Base-by-base conservation (phyloP, 1,139 yeast genomes). In the Magnusiomyces sp. region DNA sequence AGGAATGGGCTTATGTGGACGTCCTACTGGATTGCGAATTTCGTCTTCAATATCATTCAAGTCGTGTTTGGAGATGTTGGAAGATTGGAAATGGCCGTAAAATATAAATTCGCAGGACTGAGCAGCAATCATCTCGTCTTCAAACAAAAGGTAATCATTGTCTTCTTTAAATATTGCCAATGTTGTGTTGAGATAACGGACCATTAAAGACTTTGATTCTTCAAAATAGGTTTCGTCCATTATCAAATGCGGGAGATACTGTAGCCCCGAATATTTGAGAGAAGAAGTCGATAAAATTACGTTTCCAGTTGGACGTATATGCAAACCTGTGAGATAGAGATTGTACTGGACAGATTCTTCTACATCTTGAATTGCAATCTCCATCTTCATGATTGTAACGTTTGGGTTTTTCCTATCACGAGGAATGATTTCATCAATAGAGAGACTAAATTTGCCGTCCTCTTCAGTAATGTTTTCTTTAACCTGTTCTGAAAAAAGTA, bases 231-330 rank as follows among this genome's bases (percentile, higher is more conserved):
- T 60, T 19, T 73, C 73, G 37, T 70, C 66, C 53, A 59, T 52
- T 29, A 63, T 43, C 20, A 62, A 51, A 57, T 81, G 86, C 1
- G 89, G 85, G 29, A 83, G 60, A 0, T 75, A 81, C 58, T 74
- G 74, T 6, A 71, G 57, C 2, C 95, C 90, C 44, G 76, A 73
- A 61, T 84, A 88, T 63, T 88, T 88, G 9, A 84, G 87, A 23
- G 94, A 79, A 45, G 76, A 71, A 0, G 95, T 77, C 16, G 77
- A 63, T 1, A 83, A 72, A 9, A 88, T 68, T 14, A 88, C 62
- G 50, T 87, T 74, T 0, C 97, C 97, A 0, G 80, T 69, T 9
- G 76, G 72, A 54, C 81, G 81, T 59, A 83, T 83, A 63, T 89
- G 88, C 2, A 86, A 71, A 0, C 95, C 97, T 17, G 66, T 64